A percentile compares a stretch with the other conserved stretches of the same genome.
Conservation (phyloP, 2,329 filamentous ascomycete species). For the Cadophora luteo-olivacea region DNA sequence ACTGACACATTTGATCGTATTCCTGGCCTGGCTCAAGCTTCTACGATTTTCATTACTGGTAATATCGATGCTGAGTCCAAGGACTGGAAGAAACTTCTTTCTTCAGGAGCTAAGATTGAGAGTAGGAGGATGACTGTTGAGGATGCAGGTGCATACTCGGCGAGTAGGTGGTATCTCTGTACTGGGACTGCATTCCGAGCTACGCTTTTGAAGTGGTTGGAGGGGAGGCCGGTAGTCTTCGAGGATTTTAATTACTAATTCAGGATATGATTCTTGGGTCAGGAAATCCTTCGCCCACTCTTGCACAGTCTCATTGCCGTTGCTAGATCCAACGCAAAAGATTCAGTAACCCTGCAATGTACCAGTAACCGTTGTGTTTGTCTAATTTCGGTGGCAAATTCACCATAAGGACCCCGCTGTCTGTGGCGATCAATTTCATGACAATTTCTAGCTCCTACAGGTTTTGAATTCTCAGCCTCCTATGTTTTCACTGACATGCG, state of each 20-base stretch:
- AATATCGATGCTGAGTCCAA: constrained; percentile 38
- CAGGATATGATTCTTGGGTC: background rate
- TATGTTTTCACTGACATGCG: too few relatives aligned
- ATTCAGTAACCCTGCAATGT: too few relatives aligned
- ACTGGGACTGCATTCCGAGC: constrained; percentile 57
- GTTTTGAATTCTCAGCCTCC: too few relatives aligned
- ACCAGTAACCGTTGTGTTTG: too few relatives aligned
- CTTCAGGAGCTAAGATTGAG: constrained; percentile 46
- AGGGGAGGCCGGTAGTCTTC: constrained; percentile 52
- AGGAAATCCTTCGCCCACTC: background rate
- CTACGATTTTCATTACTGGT: constrained; percentile 71
- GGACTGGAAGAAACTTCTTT: constrained; percentile 41
- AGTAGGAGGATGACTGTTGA: constrained; percentile 53
- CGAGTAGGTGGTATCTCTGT: constrained; percentile 63
- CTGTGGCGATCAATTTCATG: too few relatives aligned
- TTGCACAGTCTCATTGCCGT: background rate
- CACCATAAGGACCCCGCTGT: too few relatives aligned
- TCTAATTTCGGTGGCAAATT: too few relatives aligned
- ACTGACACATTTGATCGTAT: constrained; percentile 61
- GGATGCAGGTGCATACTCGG: constrained; percentile 51
- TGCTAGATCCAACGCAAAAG: background rate
- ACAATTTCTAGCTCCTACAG: too few relatives aligned
- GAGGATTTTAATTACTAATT: constrained; percentile 55
- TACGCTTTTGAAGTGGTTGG: constrained; percentile 55
- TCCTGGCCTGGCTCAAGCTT: constrained; percentile 56